Conservation (phyloP, 805 yeast genomes). For the Debaryomyces maramus region DNA sequence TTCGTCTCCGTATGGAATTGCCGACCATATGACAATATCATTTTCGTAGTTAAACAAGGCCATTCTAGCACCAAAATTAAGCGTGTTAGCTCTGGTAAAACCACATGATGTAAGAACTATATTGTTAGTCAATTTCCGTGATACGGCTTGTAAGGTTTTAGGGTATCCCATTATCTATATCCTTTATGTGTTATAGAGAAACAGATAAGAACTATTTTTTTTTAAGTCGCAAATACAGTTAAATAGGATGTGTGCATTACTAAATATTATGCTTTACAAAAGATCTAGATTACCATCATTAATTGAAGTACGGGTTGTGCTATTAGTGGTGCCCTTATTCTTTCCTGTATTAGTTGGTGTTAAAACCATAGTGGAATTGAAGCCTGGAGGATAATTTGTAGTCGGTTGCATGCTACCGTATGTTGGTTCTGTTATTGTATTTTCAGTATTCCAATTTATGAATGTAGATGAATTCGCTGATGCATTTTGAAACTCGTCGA, state of each 20-base stretch:
- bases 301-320: background rate
- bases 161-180: constrained; percentile 39
- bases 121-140: constrained; percentile 32
- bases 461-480: background rate
- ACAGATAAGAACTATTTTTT: too few relatives aligned
- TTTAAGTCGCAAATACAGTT: too few relatives aligned
- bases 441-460: constrained; percentile 18
- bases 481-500: constrained; percentile 28
- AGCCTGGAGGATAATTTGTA: constrained; percentile 34
- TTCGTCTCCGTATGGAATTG: constrained; percentile 54
- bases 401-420: constrained; percentile 4
- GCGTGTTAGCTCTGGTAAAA: constrained; percentile 28
- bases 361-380: constrained; percentile 24
- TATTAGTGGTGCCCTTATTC: background rate
- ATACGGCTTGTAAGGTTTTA: constrained; percentile 27
- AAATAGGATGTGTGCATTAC: too few relatives aligned
- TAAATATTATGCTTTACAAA: too few relatives aligned
- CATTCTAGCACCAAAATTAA: constrained; percentile 46
- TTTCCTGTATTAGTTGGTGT: constrained; percentile 22
- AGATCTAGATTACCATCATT: background rate
- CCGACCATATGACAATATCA: constrained; percentile 51
- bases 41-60: constrained; percentile 33
- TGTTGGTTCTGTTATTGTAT: constrained; percentile 1
- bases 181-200: too few relatives aligned
- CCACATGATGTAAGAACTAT: constrained; percentile 35